phyloP scores from a whole-genome alignment of 306 rosid species.

The Vigna unguiculata region DNA sequence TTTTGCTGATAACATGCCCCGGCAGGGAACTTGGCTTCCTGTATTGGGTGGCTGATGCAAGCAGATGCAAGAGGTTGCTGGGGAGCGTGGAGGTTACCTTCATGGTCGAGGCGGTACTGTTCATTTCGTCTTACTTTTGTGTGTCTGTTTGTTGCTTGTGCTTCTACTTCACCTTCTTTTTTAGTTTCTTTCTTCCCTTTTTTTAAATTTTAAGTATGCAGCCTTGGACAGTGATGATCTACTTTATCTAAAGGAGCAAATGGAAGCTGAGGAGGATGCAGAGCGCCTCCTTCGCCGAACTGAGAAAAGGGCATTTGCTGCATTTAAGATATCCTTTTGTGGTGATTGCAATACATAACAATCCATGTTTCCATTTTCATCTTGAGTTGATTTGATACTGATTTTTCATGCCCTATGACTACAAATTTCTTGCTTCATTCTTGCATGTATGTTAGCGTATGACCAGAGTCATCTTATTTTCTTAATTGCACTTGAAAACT shows the following conservation, averaged over 20 bases:
- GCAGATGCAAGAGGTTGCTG: conserved; percentile 99
- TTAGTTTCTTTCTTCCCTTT: conserved; percentile 49
- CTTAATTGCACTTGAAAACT: conserved; percentile 16
- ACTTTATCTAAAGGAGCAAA: conserved; percentile 98
- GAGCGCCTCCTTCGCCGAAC: conserved; percentile 97
- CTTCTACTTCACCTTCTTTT: conserved; percentile 7
- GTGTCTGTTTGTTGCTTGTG: not conserved
- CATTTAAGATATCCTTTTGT: conserved; percentile 95
- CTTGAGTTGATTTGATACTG: conserved; percentile 11
- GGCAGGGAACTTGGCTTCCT: conserved; percentile 98
- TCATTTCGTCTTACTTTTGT: conserved; percentile 38
- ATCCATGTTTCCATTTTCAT: not conserved
- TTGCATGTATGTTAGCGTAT: not conserved
- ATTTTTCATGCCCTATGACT: not conserved
- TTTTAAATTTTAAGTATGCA: conserved; percentile 67
- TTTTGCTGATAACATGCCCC: conserved; percentile 97
- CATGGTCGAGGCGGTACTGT: conserved; percentile 98
- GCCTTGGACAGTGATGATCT: conserved; percentile 99
- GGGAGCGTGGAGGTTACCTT: conserved; percentile 99
- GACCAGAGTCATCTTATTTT: not conserved
- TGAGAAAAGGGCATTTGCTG: conserved; percentile 97
- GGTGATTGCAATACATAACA: not conserved
- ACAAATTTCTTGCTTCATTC: not conserved
- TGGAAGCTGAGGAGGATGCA: conserved; percentile 99
- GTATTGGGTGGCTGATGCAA: conserved; percentile 72